Percentiles rank a stretch among this genome's conserved stretches.
Evolutionary conservation across 352 stramenopile species (phyloP).

Genomic region (Globisporangium nagaii): DNA sequence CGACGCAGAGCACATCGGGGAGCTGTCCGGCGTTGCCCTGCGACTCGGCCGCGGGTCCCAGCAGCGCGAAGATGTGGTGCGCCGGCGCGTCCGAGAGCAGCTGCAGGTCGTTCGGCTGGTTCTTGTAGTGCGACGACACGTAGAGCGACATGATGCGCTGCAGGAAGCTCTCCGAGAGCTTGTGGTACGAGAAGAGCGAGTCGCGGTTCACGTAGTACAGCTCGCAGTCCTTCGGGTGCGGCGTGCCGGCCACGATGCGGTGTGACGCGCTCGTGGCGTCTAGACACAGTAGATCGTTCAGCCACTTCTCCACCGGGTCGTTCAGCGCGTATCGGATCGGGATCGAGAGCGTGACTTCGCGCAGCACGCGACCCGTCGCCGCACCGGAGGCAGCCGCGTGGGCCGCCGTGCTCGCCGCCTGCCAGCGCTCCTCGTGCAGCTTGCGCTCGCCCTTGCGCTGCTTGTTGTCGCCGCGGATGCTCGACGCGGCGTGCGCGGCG

Average conservation of each 20-base stretch:
- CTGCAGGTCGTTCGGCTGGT: constrained; percentile 99
- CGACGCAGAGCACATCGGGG: constrained; percentile 97
- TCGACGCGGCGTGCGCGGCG: constrained; percentile 44
- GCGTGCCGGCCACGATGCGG: constrained; percentile 90
- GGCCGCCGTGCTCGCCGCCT: constrained; percentile 86
- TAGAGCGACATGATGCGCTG: constrained; percentile 95
- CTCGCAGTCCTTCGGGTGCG: constrained; percentile 95
- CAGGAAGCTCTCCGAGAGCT: constrained; percentile 95
- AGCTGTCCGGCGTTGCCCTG: constrained; percentile 88
- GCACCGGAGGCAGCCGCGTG: constrained; percentile 43
- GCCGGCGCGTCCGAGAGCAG: constrained; percentile 97
- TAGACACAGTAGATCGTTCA: constrained; percentile 97
- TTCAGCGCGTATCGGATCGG: constrained; percentile 96
- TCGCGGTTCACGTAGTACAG: constrained; percentile 99
- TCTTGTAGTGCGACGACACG: constrained; percentile 99
- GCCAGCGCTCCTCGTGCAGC: constrained; percentile 96
- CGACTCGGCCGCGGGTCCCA: constrained; percentile 92
- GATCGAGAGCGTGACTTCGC: constrained; percentile 94
- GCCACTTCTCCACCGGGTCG: constrained; percentile 97
- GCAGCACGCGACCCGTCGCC: constrained; percentile 74
- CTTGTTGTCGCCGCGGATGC: constrained; percentile 86
- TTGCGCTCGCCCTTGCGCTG: constrained; percentile 94
- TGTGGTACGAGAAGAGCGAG: constrained; percentile 99
- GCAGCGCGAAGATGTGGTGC: constrained; percentile 97
- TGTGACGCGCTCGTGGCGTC: constrained; percentile 83